Evolutionary conservation across 2,329 filamentous ascomycete genomes (phyloP).

Genomic region (Elsinoe arachidis): DNA sequence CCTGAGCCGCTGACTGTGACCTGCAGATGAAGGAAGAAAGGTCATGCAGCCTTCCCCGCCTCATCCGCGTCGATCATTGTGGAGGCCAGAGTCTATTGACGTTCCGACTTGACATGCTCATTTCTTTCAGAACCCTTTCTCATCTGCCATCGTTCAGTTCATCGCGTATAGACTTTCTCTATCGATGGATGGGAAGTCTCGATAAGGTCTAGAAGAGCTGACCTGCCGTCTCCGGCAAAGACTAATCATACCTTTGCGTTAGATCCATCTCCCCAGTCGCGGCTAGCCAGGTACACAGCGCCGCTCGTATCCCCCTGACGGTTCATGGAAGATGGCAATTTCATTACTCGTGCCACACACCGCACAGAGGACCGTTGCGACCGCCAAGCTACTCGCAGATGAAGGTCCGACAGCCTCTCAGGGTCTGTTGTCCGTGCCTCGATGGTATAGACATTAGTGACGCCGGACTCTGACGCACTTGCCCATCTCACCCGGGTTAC

Average conservation of each 20-base stretch:
- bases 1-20: background rate
- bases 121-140: background rate
- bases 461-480: background rate
- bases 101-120: too few relatives aligned
- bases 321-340: background rate
- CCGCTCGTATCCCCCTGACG: background rate
- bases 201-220: slow-evolving; percentile 2
- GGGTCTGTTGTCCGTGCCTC: background rate
- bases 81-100: background rate
- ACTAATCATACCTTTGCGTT: background rate
- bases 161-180: background rate
- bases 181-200: background rate
- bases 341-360: background rate
- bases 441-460: background rate
- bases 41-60: background rate
- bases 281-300: too few relatives aligned
- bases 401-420: background rate
- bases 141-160: background rate
- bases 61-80: background rate
- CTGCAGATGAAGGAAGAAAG: background rate
- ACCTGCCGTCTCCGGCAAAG: background rate
- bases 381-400: background rate
- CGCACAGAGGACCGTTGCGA: background rate
- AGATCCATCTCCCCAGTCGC: background rate
- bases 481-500: background rate